phyloP scores from a whole-genome alignment of 208 protist species.

The Wallacemonas collosoma region DNA sequence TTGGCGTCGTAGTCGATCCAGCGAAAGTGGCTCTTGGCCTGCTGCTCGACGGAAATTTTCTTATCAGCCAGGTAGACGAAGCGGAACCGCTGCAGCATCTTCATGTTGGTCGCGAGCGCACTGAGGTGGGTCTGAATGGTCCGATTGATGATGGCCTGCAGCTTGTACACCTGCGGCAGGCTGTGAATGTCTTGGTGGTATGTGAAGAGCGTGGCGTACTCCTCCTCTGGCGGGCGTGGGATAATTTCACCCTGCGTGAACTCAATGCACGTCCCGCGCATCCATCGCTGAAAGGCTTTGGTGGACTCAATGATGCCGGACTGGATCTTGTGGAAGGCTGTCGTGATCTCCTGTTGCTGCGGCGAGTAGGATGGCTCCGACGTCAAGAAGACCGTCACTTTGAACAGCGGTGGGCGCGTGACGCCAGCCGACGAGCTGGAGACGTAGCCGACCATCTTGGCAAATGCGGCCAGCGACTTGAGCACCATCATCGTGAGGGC shows the following conservation, averaged over 20 bases:
- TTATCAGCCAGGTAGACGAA: conserved; percentile 95
- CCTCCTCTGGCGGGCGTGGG: conserved; percentile 80
- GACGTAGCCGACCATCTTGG: conserved; percentile 87
- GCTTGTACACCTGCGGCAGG: conserved; percentile 88
- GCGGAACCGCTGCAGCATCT: conserved; percentile 93
- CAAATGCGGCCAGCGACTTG: conserved; percentile 80
- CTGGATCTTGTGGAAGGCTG: conserved; percentile 92
- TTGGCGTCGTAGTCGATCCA: conserved; percentile 96
- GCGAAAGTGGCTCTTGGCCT: conserved; percentile 92
- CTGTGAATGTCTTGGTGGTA: conserved; percentile 95
- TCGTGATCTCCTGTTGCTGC: conserved; percentile 94
- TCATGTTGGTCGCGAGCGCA: conserved; percentile 91
- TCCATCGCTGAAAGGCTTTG: conserved; percentile 96
- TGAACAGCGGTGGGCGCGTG: conserved; percentile 87
- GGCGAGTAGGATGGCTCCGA: conserved; percentile 93
- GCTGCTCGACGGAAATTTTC: conserved; percentile 94
- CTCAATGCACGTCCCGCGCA: conserved; percentile 96
- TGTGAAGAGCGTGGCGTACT: conserved; percentile 88
- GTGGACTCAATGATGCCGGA: conserved; percentile 93
- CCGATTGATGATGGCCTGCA: conserved; percentile 90
- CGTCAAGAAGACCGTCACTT: conserved; percentile 92
- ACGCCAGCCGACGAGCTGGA: conserved; percentile 22
- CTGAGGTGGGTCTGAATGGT: conserved; percentile 92
- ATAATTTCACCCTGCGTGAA: conserved; percentile 92
- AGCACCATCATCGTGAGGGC: conserved; percentile 94